A percentile compares a stretch with the other conserved stretches of the same genome.
These are phyloP conservation scores for Leccinum subgranulosum DNA, from an alignment of 768 basidiomycete genomes.

Conservation along the genomic window DNA sequence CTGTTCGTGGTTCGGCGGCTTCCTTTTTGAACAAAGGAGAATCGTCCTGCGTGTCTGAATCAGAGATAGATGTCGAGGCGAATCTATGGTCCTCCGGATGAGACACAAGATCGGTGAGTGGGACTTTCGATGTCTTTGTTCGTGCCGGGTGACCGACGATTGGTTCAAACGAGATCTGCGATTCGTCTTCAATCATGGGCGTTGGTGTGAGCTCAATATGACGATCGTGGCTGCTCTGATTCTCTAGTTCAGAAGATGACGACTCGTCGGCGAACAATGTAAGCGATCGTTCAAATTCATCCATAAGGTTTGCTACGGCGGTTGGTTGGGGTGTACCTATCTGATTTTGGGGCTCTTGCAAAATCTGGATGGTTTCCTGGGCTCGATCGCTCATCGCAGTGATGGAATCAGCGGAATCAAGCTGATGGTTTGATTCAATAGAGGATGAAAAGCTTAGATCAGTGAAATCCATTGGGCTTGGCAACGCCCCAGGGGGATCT, in stretches of 20 bases:
- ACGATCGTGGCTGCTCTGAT: background rate
- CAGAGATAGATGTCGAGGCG: background rate
- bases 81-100: too few species aligned
- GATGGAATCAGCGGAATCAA: background rate
- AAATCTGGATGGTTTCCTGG: background rate
- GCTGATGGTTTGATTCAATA: background rate
- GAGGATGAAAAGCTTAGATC: background rate
- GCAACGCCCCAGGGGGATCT: background rate
- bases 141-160: background rate
- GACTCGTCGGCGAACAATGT: background rate
- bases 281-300: slow-evolving; percentile 9
- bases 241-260: background rate
- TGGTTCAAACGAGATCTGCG: background rate
- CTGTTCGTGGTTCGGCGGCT: background rate
- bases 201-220: background rate
- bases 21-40: background rate
- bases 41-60: background rate
- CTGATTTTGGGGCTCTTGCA: background rate
- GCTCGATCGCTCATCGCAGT: background rate
- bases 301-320: slow-evolving; percentile 3
- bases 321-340: background rate
- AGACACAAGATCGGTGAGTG: background rate
- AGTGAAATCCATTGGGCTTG: background rate
- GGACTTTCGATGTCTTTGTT: background rate
- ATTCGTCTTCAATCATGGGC: background rate